Percentiles rank a stretch among this genome's conserved stretches.
Conservation (phyloP, 2,329 filamentous ascomycete genomes). For the Raffaelea arxii region DNA sequence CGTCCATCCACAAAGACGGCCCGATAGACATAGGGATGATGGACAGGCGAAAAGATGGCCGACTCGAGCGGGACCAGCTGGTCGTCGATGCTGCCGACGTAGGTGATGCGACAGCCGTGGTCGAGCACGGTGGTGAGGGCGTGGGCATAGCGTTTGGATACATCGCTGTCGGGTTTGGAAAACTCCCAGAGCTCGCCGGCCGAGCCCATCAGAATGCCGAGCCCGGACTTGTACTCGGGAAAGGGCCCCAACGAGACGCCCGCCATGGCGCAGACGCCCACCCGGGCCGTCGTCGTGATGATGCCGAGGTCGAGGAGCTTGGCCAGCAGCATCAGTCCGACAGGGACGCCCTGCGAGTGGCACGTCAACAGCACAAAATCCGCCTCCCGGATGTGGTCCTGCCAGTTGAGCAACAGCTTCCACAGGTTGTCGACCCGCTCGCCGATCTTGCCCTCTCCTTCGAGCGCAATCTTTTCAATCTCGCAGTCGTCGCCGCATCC, state of each 20-base stretch:
- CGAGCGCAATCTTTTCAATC: constrained; percentile 87
- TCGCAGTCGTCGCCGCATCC: constrained; percentile 66
- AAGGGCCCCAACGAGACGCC: constrained; percentile 93
- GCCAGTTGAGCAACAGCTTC: constrained; percentile 91
- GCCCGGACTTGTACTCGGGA: constrained; percentile 78
- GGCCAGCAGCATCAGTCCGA: constrained; percentile 82
- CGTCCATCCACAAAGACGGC: constrained; percentile 94
- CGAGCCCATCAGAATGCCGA: constrained; percentile 77
- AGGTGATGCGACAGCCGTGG: constrained; percentile 75
- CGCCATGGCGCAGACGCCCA: constrained; percentile 83
- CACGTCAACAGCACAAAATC: constrained; percentile 90
- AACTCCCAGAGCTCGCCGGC: constrained; percentile 96
- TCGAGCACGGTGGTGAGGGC: constrained; percentile 65
- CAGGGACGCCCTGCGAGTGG: constrained; percentile 92
- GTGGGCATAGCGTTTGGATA: constrained; percentile 72
- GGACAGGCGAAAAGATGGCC: constrained; percentile 74
- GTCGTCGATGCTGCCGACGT: constrained; percentile 91
- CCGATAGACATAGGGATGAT: constrained; percentile 87
- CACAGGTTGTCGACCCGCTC: constrained; percentile 88
- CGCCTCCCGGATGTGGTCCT: constrained; percentile 76
- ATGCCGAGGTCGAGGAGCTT: constrained; percentile 89
- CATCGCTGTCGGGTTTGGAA: constrained; percentile 66
- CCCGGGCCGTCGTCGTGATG: constrained; percentile 59
- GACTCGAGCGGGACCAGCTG: constrained; percentile 89
- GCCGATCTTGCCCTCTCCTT: constrained; percentile 85